Evolutionary conservation across 2,329 filamentous ascomycete species (phyloP).

Genomic region (Phialemoniopsis sp.): DNA sequence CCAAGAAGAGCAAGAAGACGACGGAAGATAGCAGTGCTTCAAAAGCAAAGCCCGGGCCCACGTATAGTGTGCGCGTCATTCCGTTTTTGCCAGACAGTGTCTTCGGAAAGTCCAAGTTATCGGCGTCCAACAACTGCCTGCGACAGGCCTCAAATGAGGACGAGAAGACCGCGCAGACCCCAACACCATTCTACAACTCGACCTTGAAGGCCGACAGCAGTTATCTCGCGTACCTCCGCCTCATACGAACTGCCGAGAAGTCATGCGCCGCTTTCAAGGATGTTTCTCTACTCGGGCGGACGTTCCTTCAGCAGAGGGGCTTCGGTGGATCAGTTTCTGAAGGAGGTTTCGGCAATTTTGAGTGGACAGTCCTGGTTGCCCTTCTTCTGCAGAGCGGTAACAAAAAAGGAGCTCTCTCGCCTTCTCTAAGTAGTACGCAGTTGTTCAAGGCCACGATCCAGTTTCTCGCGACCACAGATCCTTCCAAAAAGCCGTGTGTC

Average conservation of each 20-base stretch:
- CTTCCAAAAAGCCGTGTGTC: slow-evolving; percentile 62
- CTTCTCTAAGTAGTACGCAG: slow-evolving; percentile 84
- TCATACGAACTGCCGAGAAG: slow-evolving; percentile 66
- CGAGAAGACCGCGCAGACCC: slow-evolving; percentile 30
- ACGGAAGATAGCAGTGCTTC: slow-evolving; percentile 17
- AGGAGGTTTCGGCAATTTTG: slow-evolving; percentile 90
- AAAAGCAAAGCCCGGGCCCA: slow-evolving; percentile 10
- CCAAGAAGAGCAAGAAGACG: slow-evolving; percentile 13
- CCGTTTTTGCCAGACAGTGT: slow-evolving; percentile 65
- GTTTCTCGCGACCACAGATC: slow-evolving; percentile 71
- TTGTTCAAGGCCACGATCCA: slow-evolving; percentile 94
- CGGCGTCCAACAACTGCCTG: slow-evolving; percentile 66
- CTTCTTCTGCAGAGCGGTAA: slow-evolving; percentile 75
- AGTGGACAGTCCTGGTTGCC: slow-evolving; percentile 80
- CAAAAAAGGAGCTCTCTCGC: slow-evolving; percentile 69
- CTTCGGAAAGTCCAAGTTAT: slow-evolving; percentile 69
- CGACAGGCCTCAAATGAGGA: slow-evolving; percentile 46
- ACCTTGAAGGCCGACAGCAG: slow-evolving; percentile 75
- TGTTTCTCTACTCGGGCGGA: slow-evolving; percentile 78
- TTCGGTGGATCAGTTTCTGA: slow-evolving; percentile 64
- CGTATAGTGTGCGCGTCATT: slow-evolving; percentile 68
- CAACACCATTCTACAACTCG: slow-evolving; percentile 87
- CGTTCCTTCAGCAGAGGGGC: slow-evolving; percentile 87
- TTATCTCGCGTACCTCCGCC: slow-evolving; percentile 69
- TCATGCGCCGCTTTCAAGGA: slow-evolving; percentile 73